A percentile compares a stretch with the other conserved stretches of the same genome.
Conservation (phyloP, 75 land plant genomes). For the Picea sitchensis region DNA sequence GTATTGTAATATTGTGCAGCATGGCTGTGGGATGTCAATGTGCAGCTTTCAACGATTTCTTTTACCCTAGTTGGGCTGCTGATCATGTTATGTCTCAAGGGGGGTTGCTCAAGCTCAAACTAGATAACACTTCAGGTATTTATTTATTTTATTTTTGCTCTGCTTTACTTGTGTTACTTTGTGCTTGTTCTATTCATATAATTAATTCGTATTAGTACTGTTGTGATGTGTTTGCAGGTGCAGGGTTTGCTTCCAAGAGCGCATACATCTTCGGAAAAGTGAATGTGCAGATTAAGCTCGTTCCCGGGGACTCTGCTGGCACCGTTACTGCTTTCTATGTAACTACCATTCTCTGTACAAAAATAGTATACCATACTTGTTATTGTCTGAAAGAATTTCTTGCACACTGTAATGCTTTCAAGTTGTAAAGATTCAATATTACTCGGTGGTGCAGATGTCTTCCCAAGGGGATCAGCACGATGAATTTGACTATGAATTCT, state of each 20-base stretch:
- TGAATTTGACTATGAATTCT: too few relatives aligned
- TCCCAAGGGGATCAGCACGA: too few relatives aligned
- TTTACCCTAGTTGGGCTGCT: conserved; percentile 27
- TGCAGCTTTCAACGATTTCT: conserved; percentile 11
- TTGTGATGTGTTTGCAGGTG: background rate
- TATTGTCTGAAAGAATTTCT: background rate
- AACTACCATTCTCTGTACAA: background rate
- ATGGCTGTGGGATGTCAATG: background rate
- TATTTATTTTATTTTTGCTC: background rate
- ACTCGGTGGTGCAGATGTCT: too few relatives aligned
- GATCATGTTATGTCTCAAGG: conserved; percentile 27
- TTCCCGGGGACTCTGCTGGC: too few relatives aligned
- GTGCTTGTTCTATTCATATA: background rate
- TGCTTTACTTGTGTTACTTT: too few relatives aligned
- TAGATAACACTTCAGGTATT: conserved; percentile 23
- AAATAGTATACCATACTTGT: background rate
- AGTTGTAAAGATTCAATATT: background rate
- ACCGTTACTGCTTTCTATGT: too few relatives aligned
- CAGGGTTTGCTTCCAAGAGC: too few relatives aligned
- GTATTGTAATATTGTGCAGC: background rate
- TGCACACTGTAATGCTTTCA: background rate
- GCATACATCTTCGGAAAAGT: too few relatives aligned
- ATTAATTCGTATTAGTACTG: background rate
- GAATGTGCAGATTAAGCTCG: too few relatives aligned
- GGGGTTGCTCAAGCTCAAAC: conserved; percentile 8